Conservation (phyloP, 495 filamentous ascomycete species). For the Tuber aestivum region DNA sequence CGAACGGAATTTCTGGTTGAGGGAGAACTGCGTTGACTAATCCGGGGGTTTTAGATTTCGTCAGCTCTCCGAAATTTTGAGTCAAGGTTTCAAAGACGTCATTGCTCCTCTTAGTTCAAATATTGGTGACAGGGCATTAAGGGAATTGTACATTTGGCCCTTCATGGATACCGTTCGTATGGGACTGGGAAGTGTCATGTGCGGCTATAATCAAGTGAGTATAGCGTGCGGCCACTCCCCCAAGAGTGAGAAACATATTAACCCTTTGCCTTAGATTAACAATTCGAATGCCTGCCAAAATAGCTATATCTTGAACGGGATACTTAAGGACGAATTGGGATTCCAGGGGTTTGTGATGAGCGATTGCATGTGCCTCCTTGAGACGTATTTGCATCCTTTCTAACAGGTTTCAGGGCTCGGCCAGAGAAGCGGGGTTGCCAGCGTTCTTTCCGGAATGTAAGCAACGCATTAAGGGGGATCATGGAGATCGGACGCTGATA, state of each 20-base stretch:
- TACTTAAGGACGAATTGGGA: constrained; percentile 89
- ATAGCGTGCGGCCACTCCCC: neutral
- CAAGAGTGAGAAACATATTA: neutral
- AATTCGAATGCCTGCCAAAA: constrained; percentile 88
- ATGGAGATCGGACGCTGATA: neutral
- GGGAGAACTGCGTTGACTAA: neutral
- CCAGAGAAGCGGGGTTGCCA: constrained; percentile 72
- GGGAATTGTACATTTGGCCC: constrained; percentile 85
- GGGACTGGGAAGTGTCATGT: constrained; percentile 81
- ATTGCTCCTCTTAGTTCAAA: constrained; percentile 65
- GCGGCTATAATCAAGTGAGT: constrained; percentile 34
- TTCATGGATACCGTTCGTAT: constrained; percentile 80
- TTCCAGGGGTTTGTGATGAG: constrained; percentile 93
- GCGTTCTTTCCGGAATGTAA: constrained; percentile 67
- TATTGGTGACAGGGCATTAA: constrained; percentile 50
- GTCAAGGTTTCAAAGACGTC: constrained; percentile 44
- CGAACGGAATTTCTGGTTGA: neutral
- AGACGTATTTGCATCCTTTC: neutral
- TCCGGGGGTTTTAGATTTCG: constrained; percentile 44
- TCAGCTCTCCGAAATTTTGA: constrained; percentile 51
- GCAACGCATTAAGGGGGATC: neutral
- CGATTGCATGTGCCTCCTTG: constrained; percentile 54
- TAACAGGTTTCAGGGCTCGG: constrained; percentile 53
- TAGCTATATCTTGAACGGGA: constrained; percentile 82
- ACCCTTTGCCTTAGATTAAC: constrained; percentile 51